Percentiles rank a stretch among this genome's conserved stretches.
Conservation (phyloP, 1,139 yeast genomes). For the Sugiyamaella neomexicana region DNA sequence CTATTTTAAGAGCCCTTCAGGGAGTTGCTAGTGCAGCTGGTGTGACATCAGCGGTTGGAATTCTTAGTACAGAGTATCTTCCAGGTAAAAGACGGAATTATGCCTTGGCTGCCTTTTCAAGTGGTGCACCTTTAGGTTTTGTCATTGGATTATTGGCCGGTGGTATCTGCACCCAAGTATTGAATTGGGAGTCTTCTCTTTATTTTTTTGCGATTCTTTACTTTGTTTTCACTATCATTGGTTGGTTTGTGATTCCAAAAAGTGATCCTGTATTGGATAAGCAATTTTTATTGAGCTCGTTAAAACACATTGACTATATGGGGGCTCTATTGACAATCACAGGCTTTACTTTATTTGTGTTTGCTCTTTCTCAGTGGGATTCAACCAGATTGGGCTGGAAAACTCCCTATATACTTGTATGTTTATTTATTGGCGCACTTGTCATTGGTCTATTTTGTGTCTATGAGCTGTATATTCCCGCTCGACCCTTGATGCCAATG, state of each 20-base stretch:
- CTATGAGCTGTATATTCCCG: conserved; percentile 44
- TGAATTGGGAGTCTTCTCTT: conserved; percentile 46
- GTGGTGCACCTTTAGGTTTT: conserved; percentile 51
- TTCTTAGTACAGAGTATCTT: conserved; percentile 44
- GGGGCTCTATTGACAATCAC: conserved; percentile 45
- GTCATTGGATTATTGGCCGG: conserved; percentile 45
- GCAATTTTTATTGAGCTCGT: conserved; percentile 12
- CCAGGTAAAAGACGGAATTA: conserved; percentile 44
- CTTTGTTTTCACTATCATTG: conserved; percentile 35
- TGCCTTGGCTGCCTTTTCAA: conserved; percentile 47
- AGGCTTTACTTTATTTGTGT: conserved; percentile 46
- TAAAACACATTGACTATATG: conserved; percentile 40
- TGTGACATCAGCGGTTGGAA: conserved; percentile 50
- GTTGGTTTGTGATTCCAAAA: conserved; percentile 39
- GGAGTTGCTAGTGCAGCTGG: conserved; percentile 47
- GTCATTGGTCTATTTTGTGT: conserved; percentile 41
- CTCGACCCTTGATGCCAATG: conserved; percentile 50
- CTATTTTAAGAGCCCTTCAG: conserved; percentile 46
- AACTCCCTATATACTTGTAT: conserved; percentile 48
- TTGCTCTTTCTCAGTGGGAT: conserved; percentile 47
- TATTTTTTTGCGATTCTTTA: conserved; percentile 45
- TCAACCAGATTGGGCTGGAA: conserved; percentile 46
- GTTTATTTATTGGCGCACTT: conserved; percentile 44
- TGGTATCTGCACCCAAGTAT: conserved; percentile 44
- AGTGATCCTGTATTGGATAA: conserved; percentile 12